Evolutionary conservation across 1,139 yeast genomes (phyloP).

Genomic region (Blastobotrys serpentis): DNA sequence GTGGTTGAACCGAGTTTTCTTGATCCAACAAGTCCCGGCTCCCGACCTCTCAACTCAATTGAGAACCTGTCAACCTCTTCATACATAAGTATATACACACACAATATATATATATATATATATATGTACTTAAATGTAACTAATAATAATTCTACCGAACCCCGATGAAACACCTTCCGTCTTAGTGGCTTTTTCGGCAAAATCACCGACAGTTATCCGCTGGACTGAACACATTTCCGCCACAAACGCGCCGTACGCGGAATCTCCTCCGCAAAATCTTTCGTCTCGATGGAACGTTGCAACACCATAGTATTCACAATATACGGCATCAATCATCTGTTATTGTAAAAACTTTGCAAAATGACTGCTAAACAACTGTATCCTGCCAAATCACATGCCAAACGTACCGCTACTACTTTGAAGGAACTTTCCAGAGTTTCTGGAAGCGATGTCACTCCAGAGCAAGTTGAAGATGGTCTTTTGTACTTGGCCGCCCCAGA

Average conservation of each 20-base stretch:
- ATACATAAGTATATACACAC: too few relatives aligned
- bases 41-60: too few relatives aligned
- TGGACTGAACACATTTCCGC: background rate
- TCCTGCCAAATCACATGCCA: slow-evolving; percentile 59
- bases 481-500: slow-evolving; percentile 70
- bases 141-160: too few relatives aligned
- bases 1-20: too few relatives aligned
- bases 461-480: slow-evolving; percentile 25
- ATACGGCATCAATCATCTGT: background rate
- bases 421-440: slow-evolving; percentile 23
- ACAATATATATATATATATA: too few relatives aligned
- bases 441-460: slow-evolving; percentile 26
- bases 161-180: too few relatives aligned
- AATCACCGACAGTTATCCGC: background rate
- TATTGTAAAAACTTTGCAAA: background rate
- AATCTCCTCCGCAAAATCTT: background rate
- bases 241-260: background rate
- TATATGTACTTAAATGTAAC: too few relatives aligned
- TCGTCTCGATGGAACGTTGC: background rate
- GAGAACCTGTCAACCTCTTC: too few relatives aligned
- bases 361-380: slow-evolving; percentile 32
- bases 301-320: too few relatives aligned
- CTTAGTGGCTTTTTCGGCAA: too few relatives aligned
- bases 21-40: too few relatives aligned
- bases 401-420: slow-evolving; percentile 43